Conservation (phyloP, 1,139 yeast species). For the Suhomyces choctaworum region DNA sequence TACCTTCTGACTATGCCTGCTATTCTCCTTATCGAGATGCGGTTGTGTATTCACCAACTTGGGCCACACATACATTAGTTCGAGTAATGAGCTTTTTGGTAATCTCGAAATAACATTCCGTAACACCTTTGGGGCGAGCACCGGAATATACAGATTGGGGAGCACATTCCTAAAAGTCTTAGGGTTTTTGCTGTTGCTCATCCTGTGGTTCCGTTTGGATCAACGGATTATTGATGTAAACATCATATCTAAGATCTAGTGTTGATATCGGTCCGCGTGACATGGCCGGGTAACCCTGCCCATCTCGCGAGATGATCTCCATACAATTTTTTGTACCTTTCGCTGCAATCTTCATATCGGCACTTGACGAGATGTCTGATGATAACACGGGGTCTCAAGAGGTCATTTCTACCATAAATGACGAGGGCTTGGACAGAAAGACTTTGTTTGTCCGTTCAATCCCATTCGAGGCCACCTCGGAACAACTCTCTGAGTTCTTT, state of each 20-base stretch:
- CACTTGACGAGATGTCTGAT: constrained; percentile 4
- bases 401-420: constrained; percentile 12
- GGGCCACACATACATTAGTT: constrained; percentile 40
- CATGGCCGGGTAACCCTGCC: constrained; percentile 12
- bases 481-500: constrained; percentile 77
- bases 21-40: constrained; percentile 19
- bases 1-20: constrained; percentile 24
- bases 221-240: not conserved
- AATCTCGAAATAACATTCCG: constrained; percentile 29
- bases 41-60: constrained; percentile 42
- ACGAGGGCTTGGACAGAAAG: constrained; percentile 53
- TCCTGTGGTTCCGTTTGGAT: no score
- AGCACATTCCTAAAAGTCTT: constrained; percentile 25
- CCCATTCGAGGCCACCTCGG: constrained; percentile 79
- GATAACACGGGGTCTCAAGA: constrained; percentile 4
- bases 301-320: constrained; percentile 13
- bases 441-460: constrained; percentile 82
- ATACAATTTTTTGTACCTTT: constrained; percentile 7
- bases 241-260: constrained; percentile 1
- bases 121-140: constrained; percentile 26
- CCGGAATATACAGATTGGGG: constrained; percentile 45
- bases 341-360: not conserved
- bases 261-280: constrained; percentile 4
- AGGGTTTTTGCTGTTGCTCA: no score
- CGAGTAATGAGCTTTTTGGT: constrained; percentile 37